Evolutionary conservation across 345 rosid genomes (phyloP), one percentile per base, ranked within the genome.

Genomic region (Gossypium longicalyx): DNA sequence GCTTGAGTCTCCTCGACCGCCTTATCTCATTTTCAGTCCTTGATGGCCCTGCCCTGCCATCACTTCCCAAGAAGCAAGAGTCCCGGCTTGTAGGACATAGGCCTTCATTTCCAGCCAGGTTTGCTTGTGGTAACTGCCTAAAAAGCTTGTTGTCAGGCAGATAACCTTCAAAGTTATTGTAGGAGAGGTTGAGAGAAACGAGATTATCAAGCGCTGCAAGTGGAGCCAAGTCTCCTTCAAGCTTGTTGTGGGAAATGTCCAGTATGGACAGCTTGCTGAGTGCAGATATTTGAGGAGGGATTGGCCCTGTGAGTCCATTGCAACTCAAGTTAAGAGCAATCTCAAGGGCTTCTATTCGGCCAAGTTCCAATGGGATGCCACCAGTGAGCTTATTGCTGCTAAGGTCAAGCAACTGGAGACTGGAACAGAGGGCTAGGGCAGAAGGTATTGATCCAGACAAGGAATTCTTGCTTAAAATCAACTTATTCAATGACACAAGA

Each of bases 121-220:
- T 87, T 61, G 76, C 79, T 11, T 84, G 81, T 12, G 89, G 67
- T 38, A 91, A 77, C 67, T 88, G 93, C 73, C 92, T 83, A 77
- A 94, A 94, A 51, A 91, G 85, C 86, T 88, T 91, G 75, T 80
- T 92, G 76, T 92, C 97, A 7, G 98, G 98, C 60, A 94, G 97
- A 79, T 85, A 87, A 29, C 97, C 97, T 2, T 89, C 86, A 86
- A 95, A 91, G 79, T 86, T 87, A 60, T 93, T 95, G 86, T 86
- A 72, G 41, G 99, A 95, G 53, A 95, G 67, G 81, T 95, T 93
- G 43, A 95, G 90, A 62, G 89, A 85, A 48, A 93, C 97, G 1
- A 95, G 96, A 73, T 91, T 95, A 80, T 80, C 93, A 15, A 95
- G 90, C 8, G 53, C 82, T 1, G 90, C 86, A 17, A 95, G 83